phyloP scores from a whole-genome alignment of 2,329 filamentous ascomycete genomes.

The Sarocladiaceae sp. region DNA sequence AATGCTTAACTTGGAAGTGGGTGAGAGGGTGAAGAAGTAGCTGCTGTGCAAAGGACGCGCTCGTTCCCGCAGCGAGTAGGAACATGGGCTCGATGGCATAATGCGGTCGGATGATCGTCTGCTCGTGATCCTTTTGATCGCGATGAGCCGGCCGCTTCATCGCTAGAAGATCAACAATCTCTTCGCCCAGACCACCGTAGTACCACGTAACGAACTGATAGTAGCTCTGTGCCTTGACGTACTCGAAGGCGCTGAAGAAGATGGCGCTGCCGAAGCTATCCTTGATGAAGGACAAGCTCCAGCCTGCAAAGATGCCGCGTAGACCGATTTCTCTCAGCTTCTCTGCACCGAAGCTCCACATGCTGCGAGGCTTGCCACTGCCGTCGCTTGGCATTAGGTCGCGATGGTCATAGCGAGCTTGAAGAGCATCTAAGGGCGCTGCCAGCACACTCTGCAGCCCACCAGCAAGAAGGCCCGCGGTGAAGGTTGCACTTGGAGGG shows the following conservation, averaged over 20 bases:
- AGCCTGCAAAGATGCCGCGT: conserved; percentile 69
- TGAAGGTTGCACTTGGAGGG: conserved; percentile 54
- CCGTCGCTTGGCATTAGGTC: conserved; percentile 37
- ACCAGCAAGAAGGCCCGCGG: conserved; percentile 64
- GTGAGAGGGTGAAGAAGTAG: conserved; percentile 64
- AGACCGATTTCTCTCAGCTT: conserved; percentile 63
- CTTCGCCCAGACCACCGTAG: conserved; percentile 53
- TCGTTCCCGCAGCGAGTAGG: conserved; percentile 60
- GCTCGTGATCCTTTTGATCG: conserved; percentile 20
- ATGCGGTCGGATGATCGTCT: conserved; percentile 59
- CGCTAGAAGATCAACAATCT: conserved; percentile 44
- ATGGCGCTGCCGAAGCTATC: conserved; percentile 63
- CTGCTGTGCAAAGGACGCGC: conserved; percentile 64
- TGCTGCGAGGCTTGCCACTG: conserved; percentile 46
- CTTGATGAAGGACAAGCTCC: conserved; percentile 61
- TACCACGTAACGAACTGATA: conserved; percentile 66
- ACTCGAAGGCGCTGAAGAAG: conserved; percentile 73
- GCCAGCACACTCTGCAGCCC: conserved; percentile 64
- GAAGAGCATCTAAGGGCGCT: conserved; percentile 69
- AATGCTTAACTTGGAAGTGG: conserved; percentile 66
- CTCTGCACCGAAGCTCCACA: conserved; percentile 65
- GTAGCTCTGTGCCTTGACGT: conserved; percentile 65
- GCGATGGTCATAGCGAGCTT: conserved; percentile 61
- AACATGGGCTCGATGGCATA: conserved; percentile 71
- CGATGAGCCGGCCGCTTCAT: conserved; percentile 33